Conservation (phyloP, 2,329 filamentous ascomycete species). For the Huntiella moniliformis region DNA sequence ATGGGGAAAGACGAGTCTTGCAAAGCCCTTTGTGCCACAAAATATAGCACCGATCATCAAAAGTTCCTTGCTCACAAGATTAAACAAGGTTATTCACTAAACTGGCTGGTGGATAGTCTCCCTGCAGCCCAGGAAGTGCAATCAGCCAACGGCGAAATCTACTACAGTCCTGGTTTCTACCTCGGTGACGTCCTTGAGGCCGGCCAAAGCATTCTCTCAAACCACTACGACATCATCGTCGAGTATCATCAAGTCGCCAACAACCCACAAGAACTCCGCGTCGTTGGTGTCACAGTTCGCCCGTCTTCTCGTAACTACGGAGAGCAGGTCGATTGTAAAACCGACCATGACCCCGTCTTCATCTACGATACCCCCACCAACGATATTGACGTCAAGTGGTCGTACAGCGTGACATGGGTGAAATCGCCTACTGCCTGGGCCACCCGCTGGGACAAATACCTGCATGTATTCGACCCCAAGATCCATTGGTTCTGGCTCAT, state of each 20-base stretch:
- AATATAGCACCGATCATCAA: slow-evolving; percentile 45
- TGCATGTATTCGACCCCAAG: slow-evolving; percentile 92
- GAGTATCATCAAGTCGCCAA: slow-evolving; percentile 68
- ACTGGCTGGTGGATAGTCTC: slow-evolving; percentile 89
- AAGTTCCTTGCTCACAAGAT: slow-evolving; percentile 73
- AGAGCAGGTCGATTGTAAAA: slow-evolving; percentile 44
- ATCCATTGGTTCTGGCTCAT: slow-evolving; percentile 99
- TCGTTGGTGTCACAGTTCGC: slow-evolving; percentile 81
- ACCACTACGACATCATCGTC: slow-evolving; percentile 86
- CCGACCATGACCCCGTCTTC: slow-evolving; percentile 35
- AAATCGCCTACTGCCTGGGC: slow-evolving; percentile 78
- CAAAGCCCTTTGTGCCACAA: slow-evolving; percentile 54
- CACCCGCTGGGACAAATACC: slow-evolving; percentile 95
- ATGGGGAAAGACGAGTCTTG: slow-evolving; percentile 82
- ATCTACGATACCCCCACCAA: slow-evolving; percentile 36
- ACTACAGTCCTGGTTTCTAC: slow-evolving; percentile 83
- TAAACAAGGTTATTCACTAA: slow-evolving; percentile 70
- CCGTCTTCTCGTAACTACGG: slow-evolving; percentile 51
- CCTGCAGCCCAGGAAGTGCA: slow-evolving; percentile 71
- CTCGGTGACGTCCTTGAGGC: slow-evolving; percentile 35
- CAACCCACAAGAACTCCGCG: slow-evolving; percentile 51
- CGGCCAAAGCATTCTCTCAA: slow-evolving; percentile 50
- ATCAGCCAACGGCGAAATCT: slow-evolving; percentile 53
- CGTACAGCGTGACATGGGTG: slow-evolving; percentile 83
- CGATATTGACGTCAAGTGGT: slow-evolving; percentile 54